Conservation (phyloP, 1,284 basidiomycete genomes). For the Agaricales sp. region DNA sequence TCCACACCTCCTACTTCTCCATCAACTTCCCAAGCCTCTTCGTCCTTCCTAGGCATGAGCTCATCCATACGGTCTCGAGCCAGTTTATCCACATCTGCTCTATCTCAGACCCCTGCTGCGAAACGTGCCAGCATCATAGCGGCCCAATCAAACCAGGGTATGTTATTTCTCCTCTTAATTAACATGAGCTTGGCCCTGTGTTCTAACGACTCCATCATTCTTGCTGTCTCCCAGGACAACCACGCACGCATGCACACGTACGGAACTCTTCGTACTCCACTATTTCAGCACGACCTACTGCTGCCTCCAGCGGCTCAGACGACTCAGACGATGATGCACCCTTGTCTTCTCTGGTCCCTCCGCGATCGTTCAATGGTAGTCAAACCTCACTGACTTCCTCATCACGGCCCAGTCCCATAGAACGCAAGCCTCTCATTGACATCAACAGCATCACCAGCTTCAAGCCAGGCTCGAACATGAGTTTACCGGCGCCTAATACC, state of each 20-base stretch:
- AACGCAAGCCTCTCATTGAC: slow-evolving; percentile 39
- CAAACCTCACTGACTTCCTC: slow-evolving; percentile 29
- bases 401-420: slow-evolving; percentile 17
- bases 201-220: neutral
- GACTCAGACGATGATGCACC: slow-evolving; percentile 24
- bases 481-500: slow-evolving; percentile 15
- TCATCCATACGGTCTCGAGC: neutral
- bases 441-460: slow-evolving; percentile 25
- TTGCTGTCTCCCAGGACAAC: neutral
- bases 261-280: slow-evolving; percentile 2
- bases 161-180: neutral
- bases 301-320: slow-evolving; percentile 14
- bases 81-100: neutral
- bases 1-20: neutral
- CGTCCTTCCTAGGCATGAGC: neutral
- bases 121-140: slow-evolving; percentile 8
- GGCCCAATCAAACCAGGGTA: slow-evolving; percentile 1
- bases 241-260: slow-evolving; percentile 4
- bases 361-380: slow-evolving; percentile 30
- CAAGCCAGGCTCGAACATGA: slow-evolving; percentile 11
- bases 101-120: neutral
- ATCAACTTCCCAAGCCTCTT: neutral
- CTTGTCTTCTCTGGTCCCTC: slow-evolving; percentile 26
- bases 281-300: slow-evolving; percentile 11
- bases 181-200: neutral